These are phyloP conservation scores for Pterula multifida DNA, from an alignment of 1,284 basidiomycete species.

Conservation along the genomic window DNA sequence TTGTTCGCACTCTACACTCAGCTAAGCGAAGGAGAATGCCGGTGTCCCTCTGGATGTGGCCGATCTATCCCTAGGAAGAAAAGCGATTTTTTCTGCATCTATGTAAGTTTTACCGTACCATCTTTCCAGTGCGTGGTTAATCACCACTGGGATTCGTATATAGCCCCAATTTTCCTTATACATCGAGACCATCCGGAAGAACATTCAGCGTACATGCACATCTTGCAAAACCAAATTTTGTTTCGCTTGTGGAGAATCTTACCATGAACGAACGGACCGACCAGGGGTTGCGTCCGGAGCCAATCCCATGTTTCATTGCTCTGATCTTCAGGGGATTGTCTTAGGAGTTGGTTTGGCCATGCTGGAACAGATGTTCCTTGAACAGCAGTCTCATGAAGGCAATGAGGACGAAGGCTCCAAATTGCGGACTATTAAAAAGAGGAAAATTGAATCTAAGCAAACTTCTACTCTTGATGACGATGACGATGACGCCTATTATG, in stretches of 20 bases:
- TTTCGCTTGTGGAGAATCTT: conserved; percentile 73
- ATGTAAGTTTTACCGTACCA: conserved; percentile 39
- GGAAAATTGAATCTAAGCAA: conserved; percentile 28
- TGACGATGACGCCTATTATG: conserved; percentile 29
- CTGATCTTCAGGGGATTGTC: conserved; percentile 77
- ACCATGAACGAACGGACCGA: conserved; percentile 24
- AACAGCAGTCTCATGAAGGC: conserved; percentile 34
- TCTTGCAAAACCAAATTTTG: conserved; percentile 61
- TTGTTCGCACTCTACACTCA: conserved; percentile 75
- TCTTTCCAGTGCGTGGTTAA: conserved; percentile 3
- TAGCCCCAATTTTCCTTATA: conserved; percentile 66
- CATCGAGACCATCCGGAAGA: conserved; percentile 45
- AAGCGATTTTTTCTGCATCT: conserved; percentile 71
- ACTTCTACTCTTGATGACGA: conserved; percentile 18
- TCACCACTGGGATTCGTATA: conserved; percentile 8
- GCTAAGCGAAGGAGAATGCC: conserved; percentile 48
- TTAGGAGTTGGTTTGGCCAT: conserved; percentile 76
- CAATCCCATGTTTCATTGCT: conserved; percentile 72
- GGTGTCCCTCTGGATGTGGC: conserved; percentile 68
- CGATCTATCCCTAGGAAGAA: conserved; percentile 44
- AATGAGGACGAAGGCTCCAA: conserved; percentile 23
- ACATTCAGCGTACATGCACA: conserved; percentile 50
- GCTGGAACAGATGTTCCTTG: conserved; percentile 58
- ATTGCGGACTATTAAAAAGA: conserved; percentile 34
- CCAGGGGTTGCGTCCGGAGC: conserved; percentile 28